Base-by-base conservation (phyloP, 345 rosid species). In the Eucalyptus fibrosa region DNA sequence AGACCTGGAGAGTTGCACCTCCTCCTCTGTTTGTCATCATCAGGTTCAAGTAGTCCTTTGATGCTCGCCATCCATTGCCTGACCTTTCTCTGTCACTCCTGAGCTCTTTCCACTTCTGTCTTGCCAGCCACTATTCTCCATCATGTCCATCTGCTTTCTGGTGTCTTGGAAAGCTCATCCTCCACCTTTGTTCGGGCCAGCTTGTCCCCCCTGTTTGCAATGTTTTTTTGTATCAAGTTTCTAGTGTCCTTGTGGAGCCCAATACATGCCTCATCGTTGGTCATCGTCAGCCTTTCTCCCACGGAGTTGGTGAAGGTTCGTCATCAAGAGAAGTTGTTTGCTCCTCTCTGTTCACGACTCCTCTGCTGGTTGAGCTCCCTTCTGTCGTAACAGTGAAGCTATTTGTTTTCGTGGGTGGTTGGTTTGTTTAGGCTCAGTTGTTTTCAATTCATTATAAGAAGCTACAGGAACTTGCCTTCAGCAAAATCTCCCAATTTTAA, bases 291-390 rank as follows among this genome's bases (percentile, higher is more conserved):
- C 82, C 80, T 67, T n/a, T 67, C 80, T 67, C 80, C 26, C 44
- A 69, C 0, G 4, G 19, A 32, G 42, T 67, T 9, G 12, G n/a
- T n/a, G n/a, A n/a, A n/a, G n/a, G 81, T 69, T 5, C 2, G 0
- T 69, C 44, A 34, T 69, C 82, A 69, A 69, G 44, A 69, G 81
- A 4, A 69, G 82, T 34, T 69, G 44, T 9, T 69, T 34, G 44
- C 37, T 69, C 44, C 81, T 69, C 81, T 69, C 81, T 69, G 42
- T 69, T 69, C 4, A 1, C 8, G 4, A 69, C 44, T 69, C 24
- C 44, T 69, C 44, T 18, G 81, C 81, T 69, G 81, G 81, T 69
- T 11, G 24, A 69, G 81, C 81, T 69, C 44, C 42, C 24, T 69
- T 69, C 81, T 40, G 9, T 65, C 19, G 2, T 62, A 62, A 62